phyloP scores from a whole-genome alignment of 768 basidiomycete species.

The Floccularia luteovirens region DNA sequence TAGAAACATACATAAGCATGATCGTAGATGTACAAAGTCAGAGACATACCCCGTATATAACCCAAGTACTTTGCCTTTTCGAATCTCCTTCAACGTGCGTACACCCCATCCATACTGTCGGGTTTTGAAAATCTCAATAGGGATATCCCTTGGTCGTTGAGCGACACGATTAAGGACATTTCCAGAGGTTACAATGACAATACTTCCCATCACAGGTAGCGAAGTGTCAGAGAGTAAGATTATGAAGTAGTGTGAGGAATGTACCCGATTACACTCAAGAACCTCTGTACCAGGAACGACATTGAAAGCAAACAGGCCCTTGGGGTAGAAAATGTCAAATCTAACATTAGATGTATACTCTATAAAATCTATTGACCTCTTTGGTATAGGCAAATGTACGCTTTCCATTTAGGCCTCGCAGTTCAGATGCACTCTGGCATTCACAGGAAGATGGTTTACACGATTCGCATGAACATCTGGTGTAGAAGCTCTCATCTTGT shows the following conservation, averaged over 20 bases:
- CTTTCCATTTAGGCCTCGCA: slow-evolving; percentile 18
- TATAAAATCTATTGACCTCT: slow-evolving; percentile 17
- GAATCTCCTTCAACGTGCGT: slow-evolving; percentile 31
- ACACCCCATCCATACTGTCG: slow-evolving; percentile 57
- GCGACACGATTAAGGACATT: slow-evolving; percentile 56
- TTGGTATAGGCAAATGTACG: slow-evolving; percentile 35
- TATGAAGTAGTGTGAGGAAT: too few relatives aligned
- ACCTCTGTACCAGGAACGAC: slow-evolving; percentile 37
- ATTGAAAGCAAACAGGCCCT: slow-evolving; percentile 47
- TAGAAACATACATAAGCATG: background rate
- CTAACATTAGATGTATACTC: background rate
- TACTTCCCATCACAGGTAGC: slow-evolving; percentile 24
- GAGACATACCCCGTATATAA: slow-evolving; percentile 63
- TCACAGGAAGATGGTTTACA: slow-evolving; percentile 31
- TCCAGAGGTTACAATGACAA: slow-evolving; percentile 31
- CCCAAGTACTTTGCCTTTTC: slow-evolving; percentile 54
- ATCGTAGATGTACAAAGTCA: too few relatives aligned
- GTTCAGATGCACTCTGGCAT: slow-evolving; percentile 40
- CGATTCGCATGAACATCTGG: slow-evolving; percentile 33
- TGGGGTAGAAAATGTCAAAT: slow-evolving; percentile 1
- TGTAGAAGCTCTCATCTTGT: slow-evolving; percentile 22
- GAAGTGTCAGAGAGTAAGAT: background rate
- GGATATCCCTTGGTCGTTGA: slow-evolving; percentile 46
- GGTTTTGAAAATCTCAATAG: slow-evolving; percentile 66
- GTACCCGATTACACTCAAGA: slow-evolving; percentile 61